Base-by-base conservation (phyloP, 768 basidiomycete genomes). In the Leccinum ochraceum region DNA sequence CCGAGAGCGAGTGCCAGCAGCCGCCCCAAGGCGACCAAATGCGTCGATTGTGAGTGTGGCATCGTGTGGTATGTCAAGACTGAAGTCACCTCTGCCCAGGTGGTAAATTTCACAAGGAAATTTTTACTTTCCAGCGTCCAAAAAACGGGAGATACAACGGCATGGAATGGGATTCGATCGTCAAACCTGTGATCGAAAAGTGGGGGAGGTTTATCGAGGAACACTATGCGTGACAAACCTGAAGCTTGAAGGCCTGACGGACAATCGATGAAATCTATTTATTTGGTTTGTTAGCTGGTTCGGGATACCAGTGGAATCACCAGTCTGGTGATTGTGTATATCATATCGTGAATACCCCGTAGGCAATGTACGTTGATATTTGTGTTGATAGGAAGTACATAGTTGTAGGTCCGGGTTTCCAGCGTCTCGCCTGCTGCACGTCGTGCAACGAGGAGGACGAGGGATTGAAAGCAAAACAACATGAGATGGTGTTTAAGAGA, bases 401-500 rank as follows among this genome's bases (percentile, higher is more conserved):
- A 24, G 22, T 24, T 24, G 22, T 24, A 24, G 22, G 22, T 24
- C 22, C 22, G 22, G 22, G 22, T 24, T 24, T 24, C 22, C 22
- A 24, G 22, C 22, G 86, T 79, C 66, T 90, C 83, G 0, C 92
- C 92, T 7, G 87, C 72, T 1, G 83, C 80, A 28, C 89, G 86
- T 20, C 87, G 86, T n/a, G 89, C 80, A 30, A 85, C 79, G 54
- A 96, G 74, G 48, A 96, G 83, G 34, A 86, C 80, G 37, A 97
- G 80, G 14, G 92, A 88, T 59, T 94, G 94, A 10, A 97, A 78
- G 72, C 96, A 96, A 2, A 88, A 88, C 3, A 98, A 75, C 61
- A 97, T 81, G 28, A 91, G 73, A 57, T 94, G 85, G 66, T 95
- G 89, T 76, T 97, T 95, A 55, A 95, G 76, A 11, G 92, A 90